Evolutionary conservation across 164 flowering plant species (phyloP).

Genomic region (Cinnamomum chago): DNA sequence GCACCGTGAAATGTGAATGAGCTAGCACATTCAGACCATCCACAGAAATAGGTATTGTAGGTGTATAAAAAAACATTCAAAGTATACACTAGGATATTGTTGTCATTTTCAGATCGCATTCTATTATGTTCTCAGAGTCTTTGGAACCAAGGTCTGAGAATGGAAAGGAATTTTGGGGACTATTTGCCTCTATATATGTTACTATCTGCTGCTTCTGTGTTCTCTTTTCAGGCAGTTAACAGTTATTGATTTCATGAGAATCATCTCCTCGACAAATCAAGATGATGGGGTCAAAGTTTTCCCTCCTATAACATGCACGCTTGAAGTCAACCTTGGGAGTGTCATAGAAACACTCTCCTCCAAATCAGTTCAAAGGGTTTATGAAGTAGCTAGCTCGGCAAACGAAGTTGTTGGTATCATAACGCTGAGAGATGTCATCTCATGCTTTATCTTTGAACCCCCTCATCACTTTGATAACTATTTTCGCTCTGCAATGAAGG

Average conservation of each 20-base stretch:
- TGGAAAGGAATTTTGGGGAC: no score
- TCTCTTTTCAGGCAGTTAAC: conserved; percentile 58
- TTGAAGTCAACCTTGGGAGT: conserved; percentile 43
- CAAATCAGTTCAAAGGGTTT: conserved; percentile 64
- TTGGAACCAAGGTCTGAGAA: no score
- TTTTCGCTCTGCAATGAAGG: conserved; percentile 46
- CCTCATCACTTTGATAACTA: conserved; percentile 59
- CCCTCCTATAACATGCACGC: conserved; percentile 70
- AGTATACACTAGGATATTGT: no score
- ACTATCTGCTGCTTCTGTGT: not conserved
- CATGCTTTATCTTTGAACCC: conserved; percentile 85
- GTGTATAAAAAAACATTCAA: no score
- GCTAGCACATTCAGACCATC: no score
- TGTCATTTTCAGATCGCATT: no score
- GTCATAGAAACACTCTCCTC: conserved; percentile 70
- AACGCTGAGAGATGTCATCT: conserved; percentile 87
- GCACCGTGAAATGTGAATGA: no score
- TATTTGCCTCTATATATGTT: no score
- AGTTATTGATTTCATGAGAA: conserved; percentile 58
- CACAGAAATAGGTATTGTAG: no score
- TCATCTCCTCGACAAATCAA: conserved; percentile 32
- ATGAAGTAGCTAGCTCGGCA: conserved; percentile 45
- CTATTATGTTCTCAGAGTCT: no score
- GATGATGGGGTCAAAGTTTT: conserved; percentile 22
- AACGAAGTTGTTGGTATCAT: conserved; percentile 64